These are phyloP conservation scores for Asterophora parasitica DNA, from an alignment of 768 basidiomycete genomes.

Conservation along the genomic window DNA sequence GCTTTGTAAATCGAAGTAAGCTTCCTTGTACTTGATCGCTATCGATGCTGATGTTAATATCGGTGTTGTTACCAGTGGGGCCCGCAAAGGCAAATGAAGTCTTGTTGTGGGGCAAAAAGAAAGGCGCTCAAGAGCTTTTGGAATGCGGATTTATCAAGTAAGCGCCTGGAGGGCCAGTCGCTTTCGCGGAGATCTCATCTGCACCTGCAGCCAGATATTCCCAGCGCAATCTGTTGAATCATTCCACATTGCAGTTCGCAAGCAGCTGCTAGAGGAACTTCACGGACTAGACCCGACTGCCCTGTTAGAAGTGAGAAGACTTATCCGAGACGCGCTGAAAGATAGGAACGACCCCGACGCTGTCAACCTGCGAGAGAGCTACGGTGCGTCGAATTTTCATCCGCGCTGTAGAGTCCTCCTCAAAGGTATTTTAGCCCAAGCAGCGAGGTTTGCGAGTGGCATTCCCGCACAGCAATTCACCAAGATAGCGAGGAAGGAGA, in stretches of 20 bases:
- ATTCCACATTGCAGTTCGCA: conserved; percentile 51
- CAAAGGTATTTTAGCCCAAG: conserved; percentile 42
- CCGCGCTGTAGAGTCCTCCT: background rate
- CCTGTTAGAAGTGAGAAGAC: conserved; percentile 45
- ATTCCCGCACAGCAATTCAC: conserved; percentile 49
- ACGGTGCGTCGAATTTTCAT: conserved; percentile 30
- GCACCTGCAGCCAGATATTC: conserved; percentile 49
- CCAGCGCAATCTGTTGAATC: conserved; percentile 43
- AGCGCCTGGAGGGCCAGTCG: conserved; percentile 9
- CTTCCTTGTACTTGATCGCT: conserved; percentile 1
- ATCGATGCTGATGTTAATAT: background rate
- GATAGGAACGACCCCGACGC: conserved; percentile 64
- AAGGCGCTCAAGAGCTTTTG: conserved; percentile 51
- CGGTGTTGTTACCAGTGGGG: conserved; percentile 44
- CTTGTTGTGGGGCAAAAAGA: conserved; percentile 65
- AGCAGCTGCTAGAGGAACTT: conserved; percentile 47
- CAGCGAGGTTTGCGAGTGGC: conserved; percentile 58
- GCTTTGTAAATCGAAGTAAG: conserved; percentile 62
- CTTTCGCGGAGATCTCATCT: background rate
- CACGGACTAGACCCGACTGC: conserved; percentile 54
- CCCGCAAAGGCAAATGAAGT: conserved; percentile 66
- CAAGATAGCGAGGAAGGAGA: conserved; percentile 56
- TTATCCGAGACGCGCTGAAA: conserved; percentile 50
- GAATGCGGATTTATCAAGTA: conserved; percentile 65
- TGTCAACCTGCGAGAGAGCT: conserved; percentile 64